phyloP scores from a whole-genome alignment of 73 alveolate species.

The Breviolum minutum region DNA sequence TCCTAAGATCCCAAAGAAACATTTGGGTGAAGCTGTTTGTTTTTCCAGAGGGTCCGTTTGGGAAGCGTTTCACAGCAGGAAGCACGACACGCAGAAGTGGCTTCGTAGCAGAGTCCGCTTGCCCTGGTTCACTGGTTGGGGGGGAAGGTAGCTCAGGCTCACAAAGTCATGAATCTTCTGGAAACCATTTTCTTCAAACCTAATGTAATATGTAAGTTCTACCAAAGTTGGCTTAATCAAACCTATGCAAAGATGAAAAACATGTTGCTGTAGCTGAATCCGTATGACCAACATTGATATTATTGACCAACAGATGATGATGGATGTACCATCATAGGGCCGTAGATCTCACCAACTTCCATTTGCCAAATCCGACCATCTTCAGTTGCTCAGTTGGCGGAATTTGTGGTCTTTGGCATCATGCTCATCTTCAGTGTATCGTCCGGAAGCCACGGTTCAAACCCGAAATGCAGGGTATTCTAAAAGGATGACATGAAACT shows the following conservation, averaged over 20 bases:
- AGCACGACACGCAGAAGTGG: constrained; percentile 91
- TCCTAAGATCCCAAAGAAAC: neutral
- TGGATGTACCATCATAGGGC: neutral
- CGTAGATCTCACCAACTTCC: neutral
- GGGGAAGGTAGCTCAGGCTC: neutral
- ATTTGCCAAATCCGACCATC: neutral
- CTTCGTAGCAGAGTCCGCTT: constrained; percentile 29
- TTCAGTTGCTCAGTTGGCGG: constrained; percentile 36
- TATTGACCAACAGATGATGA: neutral
- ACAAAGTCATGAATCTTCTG: neutral
- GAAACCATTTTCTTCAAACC: neutral
- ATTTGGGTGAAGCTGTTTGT: neutral
- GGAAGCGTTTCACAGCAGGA: neutral
- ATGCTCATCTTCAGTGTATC: constrained; percentile 81
- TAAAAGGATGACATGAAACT: too few relatives aligned
- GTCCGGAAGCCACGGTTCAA: neutral
- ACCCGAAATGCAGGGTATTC: too few relatives aligned
- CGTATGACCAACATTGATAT: neutral
- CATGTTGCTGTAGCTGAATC: neutral
- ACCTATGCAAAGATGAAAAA: too few relatives aligned
- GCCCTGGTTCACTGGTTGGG: neutral
- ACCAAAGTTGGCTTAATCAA: too few relatives aligned
- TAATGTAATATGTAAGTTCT: too few relatives aligned
- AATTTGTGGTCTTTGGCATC: constrained; percentile 73
- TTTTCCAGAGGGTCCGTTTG: neutral